phyloP scores from a whole-genome alignment of 179 eudicot genomes.

The Dionaea muscipula region DNA sequence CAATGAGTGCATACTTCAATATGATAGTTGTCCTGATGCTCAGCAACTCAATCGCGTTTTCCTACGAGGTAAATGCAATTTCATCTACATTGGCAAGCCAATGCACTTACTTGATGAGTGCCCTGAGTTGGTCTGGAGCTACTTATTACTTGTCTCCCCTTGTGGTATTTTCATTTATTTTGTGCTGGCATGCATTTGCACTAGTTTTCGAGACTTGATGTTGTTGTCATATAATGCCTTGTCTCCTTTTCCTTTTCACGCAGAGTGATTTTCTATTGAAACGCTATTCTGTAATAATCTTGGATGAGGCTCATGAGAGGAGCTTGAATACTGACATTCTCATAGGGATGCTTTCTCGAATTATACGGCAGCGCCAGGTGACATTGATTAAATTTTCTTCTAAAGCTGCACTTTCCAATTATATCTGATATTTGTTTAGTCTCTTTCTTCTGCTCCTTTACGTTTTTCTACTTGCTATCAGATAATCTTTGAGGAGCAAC shows the following conservation, averaged over 20 bases:
- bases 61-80: too few relatives aligned
- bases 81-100: too few relatives aligned
- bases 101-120: too few relatives aligned
- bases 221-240: background rate
- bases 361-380: slow-evolving; percentile 55
- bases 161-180: too few relatives aligned
- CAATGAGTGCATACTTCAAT: too few relatives aligned
- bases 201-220: background rate
- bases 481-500: slow-evolving; percentile 47
- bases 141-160: too few relatives aligned
- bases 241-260: slow-evolving; percentile 12
- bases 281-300: slow-evolving; percentile 64
- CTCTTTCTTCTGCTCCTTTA: slow-evolving; percentile 3
- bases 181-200: background rate
- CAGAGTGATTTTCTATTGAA: slow-evolving; percentile 70
- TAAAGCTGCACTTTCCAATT: background rate
- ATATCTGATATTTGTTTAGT: background rate
- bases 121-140: too few relatives aligned
- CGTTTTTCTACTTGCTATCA: slow-evolving; percentile 15
- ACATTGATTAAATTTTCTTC: background rate
- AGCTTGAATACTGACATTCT: slow-evolving; percentile 93
- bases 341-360: slow-evolving; percentile 92
- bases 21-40: too few relatives aligned
- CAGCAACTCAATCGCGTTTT: too few relatives aligned
- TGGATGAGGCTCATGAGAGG: slow-evolving; percentile 99